Base-by-base conservation (phyloP, 2,329 filamentous ascomycete genomes). In the Pseudogymnoascus sp. region DNA sequence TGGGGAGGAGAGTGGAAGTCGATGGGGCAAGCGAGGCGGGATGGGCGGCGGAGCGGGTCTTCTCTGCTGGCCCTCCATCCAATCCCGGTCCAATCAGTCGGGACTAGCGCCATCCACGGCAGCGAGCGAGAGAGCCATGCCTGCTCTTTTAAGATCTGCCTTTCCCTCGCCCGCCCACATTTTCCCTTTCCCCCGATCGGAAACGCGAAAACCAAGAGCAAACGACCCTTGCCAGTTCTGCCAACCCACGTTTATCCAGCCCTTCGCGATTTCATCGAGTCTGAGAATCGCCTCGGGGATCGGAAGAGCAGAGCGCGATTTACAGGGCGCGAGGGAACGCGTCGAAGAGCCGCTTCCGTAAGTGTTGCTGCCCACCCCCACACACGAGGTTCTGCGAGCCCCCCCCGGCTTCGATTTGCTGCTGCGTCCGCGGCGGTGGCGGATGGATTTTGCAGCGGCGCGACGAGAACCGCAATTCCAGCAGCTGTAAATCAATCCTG, bases 91-190 rank as follows among this genome's bases (percentile, higher is more conserved):
- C 41, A 47, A n/a, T 47, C 41, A 47, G 41, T 47, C 41, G 6
- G 41, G 41, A 47, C 41, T 47, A 47, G 41, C 41, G 41, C 14
- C 41, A 7, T 47, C 41, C 41, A 47, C 22, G 22, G 22, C 22
- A 47, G 22, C 41, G 41, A 47, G 41, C 41, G 41, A 47, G 41
- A 6, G 14, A 28, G 38, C 38, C 16, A 39, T 47, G 41, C 41
- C 41, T 47, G 41, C 41, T 47, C 41, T 47, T 47, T 47, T 28
- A 47, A 47, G 41, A 47, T 47, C 41, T 47, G 41, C 41, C 41
- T n/a, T n/a, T 47, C 41, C 41, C 41, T 47, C 41, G 41, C 41
- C 41, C 41, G 41, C 41, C 41, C 41, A 47, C 41, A 47, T 47
- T 47, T 47, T 47, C 41, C 22, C 41, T 47, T 41, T 41, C 38